Percentiles rank a stretch among this genome's conserved stretches.
Evolutionary conservation across 306 rosid genomes (phyloP).

Genomic region (Datisca glomerata): DNA sequence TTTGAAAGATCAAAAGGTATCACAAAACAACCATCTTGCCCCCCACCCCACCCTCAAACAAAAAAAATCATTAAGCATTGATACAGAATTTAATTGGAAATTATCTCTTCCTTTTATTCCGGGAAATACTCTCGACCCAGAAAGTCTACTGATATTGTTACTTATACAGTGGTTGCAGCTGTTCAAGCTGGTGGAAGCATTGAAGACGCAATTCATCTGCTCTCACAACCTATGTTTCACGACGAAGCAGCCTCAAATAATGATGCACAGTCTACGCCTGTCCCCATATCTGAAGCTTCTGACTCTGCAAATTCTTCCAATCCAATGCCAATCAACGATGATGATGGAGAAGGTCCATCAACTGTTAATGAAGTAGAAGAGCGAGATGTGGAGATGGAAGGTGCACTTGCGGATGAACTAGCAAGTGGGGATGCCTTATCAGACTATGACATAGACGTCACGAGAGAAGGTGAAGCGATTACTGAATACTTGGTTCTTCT

Average conservation of each 20-base stretch:
- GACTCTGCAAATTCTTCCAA: constrained; percentile 21
- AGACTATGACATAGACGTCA: constrained; percentile 41
- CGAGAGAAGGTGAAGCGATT: constrained; percentile 62
- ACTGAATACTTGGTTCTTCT: constrained; percentile 56
- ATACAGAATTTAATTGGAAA: too few relatives aligned
- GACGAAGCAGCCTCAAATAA: constrained; percentile 7
- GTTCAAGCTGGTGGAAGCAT: constrained; percentile 32
- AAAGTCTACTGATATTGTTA: constrained; percentile 16
- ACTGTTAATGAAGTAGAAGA: constrained; percentile 14
- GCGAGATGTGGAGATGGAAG: constrained; percentile 39
- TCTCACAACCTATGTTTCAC: constrained; percentile 12
- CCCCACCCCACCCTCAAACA: too few relatives aligned
- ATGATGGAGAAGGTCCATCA: constrained; percentile 21
- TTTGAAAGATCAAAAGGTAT: constrained; percentile 72
- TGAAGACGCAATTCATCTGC: constrained; percentile 39
- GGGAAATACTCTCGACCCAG: too few relatives aligned
- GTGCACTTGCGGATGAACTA: constrained; percentile 32
- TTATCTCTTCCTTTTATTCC: too few relatives aligned
- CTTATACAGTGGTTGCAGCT: constrained; percentile 56
- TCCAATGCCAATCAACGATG: too few relatives aligned
- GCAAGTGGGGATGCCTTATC: constrained; percentile 27
- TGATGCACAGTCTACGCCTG: constrained; percentile 16
- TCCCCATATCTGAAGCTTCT: constrained; percentile 10
- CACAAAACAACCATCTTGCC: too few relatives aligned
- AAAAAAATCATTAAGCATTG: too few relatives aligned